Conservation (phyloP, 1,284 basidiomycete genomes). For the Papiliotrema nemorosa region DNA sequence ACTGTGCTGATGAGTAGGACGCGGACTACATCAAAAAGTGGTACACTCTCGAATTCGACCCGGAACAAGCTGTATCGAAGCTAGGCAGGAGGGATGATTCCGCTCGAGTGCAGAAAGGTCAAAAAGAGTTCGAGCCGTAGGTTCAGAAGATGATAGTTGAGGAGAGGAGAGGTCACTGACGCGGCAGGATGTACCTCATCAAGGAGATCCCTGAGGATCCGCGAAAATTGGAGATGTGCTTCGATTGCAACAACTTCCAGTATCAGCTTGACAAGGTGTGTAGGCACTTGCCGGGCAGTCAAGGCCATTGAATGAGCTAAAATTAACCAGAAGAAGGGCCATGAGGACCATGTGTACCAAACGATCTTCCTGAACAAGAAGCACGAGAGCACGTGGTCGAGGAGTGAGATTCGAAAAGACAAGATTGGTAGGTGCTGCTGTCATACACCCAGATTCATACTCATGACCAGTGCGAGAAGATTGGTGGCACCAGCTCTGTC, state of each 20-base stretch:
- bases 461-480: slow-evolving; percentile 39
- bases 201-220: slow-evolving; percentile 37
- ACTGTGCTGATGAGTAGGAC: slow-evolving; percentile 23
- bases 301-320: slow-evolving; percentile 1
- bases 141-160: too few relatives aligned
- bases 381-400: slow-evolving; percentile 50
- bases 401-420: slow-evolving; percentile 51
- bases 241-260: slow-evolving; percentile 44
- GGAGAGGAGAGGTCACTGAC: too few relatives aligned
- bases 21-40: slow-evolving; percentile 43
- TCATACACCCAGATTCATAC: not conserved
- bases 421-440: slow-evolving; percentile 48
- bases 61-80: slow-evolving; percentile 23
- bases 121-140: slow-evolving; percentile 40
- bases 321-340: not conserved
- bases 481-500: slow-evolving; percentile 49
- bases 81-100: slow-evolving; percentile 38
- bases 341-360: slow-evolving; percentile 51
- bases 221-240: slow-evolving; percentile 46
- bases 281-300: not conserved
- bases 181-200: slow-evolving; percentile 42
- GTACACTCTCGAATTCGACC: slow-evolving; percentile 39
- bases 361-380: slow-evolving; percentile 55
- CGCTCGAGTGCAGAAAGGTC: slow-evolving; percentile 27
- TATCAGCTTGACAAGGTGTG: slow-evolving; percentile 37